Conservation (phyloP, 176 grass and related monocot genomes). For the Cocos nucifera region DNA sequence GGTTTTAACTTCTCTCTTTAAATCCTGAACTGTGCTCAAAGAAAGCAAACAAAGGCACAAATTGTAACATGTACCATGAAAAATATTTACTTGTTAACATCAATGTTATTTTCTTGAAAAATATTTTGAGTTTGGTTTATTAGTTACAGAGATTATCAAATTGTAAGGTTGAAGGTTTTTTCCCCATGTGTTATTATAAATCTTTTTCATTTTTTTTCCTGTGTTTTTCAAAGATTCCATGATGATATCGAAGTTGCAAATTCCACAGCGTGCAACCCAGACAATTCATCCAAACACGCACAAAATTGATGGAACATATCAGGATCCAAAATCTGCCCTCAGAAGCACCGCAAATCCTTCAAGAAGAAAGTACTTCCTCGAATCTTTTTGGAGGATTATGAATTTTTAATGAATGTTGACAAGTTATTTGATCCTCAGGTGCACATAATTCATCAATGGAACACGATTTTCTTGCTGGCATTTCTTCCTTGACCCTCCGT, state of each 20-base stretch:
- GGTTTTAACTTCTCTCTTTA: too few relatives aligned
- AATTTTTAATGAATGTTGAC: constrained; percentile 34
- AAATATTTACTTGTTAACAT: too few relatives aligned
- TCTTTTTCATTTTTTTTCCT: neutral
- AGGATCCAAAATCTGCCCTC: constrained; percentile 19
- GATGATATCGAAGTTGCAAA: constrained; percentile 34
- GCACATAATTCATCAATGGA: constrained; percentile 50
- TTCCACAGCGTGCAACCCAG: constrained; percentile 18
- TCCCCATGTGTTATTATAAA: too few relatives aligned
- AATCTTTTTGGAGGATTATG: constrained; percentile 77
- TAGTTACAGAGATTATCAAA: too few relatives aligned
- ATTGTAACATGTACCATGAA: too few relatives aligned
- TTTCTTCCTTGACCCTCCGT: constrained; percentile 81
- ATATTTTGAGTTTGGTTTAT: too few relatives aligned
- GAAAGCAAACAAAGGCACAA: too few relatives aligned
- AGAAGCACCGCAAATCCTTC: constrained; percentile 28
- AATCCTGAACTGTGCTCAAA: too few relatives aligned
- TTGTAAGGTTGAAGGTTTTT: too few relatives aligned
- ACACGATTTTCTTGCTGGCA: constrained; percentile 63
- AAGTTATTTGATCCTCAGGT: constrained; percentile 61
- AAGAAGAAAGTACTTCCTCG: constrained; percentile 46
- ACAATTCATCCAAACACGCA: constrained; percentile 22
- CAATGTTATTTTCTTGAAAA: too few relatives aligned
- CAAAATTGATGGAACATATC: constrained; percentile 15
- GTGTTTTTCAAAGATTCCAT: constrained; percentile 48